phyloP scores from a whole-genome alignment of 2,329 filamentous ascomycete genomes.

The Cephalotrichum gorgonifer region DNA sequence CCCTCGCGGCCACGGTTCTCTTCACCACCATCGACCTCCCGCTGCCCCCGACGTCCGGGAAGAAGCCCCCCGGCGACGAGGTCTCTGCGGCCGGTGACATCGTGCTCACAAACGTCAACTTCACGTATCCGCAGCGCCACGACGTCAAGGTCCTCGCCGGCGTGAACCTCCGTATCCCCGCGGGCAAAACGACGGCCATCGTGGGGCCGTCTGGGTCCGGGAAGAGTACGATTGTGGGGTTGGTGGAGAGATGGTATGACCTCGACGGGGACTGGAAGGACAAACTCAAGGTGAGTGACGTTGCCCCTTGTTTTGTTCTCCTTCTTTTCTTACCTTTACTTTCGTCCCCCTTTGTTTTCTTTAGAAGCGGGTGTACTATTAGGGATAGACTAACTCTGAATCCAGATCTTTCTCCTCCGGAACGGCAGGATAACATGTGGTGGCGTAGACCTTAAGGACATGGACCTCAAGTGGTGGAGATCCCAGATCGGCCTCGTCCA shows the following conservation, averaged over 20 bases:
- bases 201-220: constrained; percentile 65
- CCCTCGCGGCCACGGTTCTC: constrained; percentile 24
- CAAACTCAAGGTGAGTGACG: neutral
- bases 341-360: too few relatives aligned
- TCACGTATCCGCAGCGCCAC: constrained; percentile 60
- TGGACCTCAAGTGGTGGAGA: constrained; percentile 55
- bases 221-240: constrained; percentile 63
- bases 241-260: constrained; percentile 65
- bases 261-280: constrained; percentile 8
- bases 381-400: neutral
- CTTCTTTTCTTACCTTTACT: too few relatives aligned
- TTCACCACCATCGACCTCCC: constrained; percentile 28
- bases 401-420: neutral
- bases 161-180: constrained; percentile 46
- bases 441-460: constrained; percentile 40
- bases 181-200: constrained; percentile 61
- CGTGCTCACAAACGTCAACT: constrained; percentile 53
- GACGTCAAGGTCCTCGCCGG: constrained; percentile 53
- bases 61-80: constrained; percentile 32
- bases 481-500: constrained; percentile 55
- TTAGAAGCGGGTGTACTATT: neutral
- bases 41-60: neutral
- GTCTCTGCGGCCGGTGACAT: constrained; percentile 43
- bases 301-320: neutral
- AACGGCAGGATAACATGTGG: constrained; percentile 36